Base-by-base conservation (phyloP, 306 rosid species). In the Macrotyloma uniflorum region DNA sequence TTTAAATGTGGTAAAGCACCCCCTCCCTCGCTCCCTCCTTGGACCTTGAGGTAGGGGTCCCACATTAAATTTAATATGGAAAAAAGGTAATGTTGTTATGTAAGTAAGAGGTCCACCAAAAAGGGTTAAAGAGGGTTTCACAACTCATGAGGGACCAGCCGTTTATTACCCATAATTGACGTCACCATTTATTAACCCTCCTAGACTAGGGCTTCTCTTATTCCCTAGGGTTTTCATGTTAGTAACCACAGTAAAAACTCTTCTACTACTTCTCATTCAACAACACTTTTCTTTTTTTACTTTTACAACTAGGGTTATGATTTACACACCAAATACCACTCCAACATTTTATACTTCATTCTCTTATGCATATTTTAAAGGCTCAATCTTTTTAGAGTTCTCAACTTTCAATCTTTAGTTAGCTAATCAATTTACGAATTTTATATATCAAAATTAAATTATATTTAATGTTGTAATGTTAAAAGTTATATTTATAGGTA, bases 11-110 rank as follows among this genome's bases (percentile, higher is more conserved):
- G 68, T 24, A 35, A 64, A 49, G 72, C 82, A 61, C 53, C 40
- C 61, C 38, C 65, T 58, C 65, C 18, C 64, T 57, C 65, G 10
- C 64, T 57, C 64, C 35, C 36, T 58, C 66, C 64, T 80, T 74
- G 64, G 79, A 65, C 70, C 80, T 80, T 80, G 42, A 80, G 64
- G 35, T 20, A 73, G 18, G 72, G 83, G 82, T 65, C 79, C 87
- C 79, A 64, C 43, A 5, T 1, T 24, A 8, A 24, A 67, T 66
- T 33, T 8, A 33, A 63, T 3, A 63, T 65, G 30, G 50, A 65
- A 19, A 65, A 65, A 62, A 26, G 9, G 16, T 64, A 9, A 9
- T 32, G 15, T 32, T 24, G 30, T 35, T 6, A 16, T 36, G 70
- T 18, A 10, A 35, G 26, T 18, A 64, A 64, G 69, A 35, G 69